phyloP scores from a whole-genome alignment of 2,329 filamentous ascomycete species.

The Rasamsonia emersonii region DNA sequence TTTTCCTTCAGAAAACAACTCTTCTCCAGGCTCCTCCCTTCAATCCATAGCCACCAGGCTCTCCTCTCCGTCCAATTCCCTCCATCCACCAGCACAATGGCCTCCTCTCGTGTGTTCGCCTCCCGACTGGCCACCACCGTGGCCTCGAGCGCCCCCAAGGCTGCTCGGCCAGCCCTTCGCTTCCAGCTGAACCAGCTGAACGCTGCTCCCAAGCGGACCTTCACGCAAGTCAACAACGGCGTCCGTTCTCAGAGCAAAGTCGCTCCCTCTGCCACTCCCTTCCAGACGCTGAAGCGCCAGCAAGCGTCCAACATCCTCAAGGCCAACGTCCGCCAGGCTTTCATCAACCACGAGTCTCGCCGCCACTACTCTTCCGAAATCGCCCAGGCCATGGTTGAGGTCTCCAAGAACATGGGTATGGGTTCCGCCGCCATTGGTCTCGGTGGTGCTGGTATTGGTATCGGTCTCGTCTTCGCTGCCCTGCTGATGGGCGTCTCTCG shows the following conservation, averaged over 20 bases:
- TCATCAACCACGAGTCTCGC: constrained; percentile 50
- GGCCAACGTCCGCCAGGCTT: constrained; percentile 56
- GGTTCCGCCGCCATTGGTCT: constrained; percentile 85
- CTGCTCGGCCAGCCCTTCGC: constrained; percentile 66
- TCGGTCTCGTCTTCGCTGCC: constrained; percentile 86
- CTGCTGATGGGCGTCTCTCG: constrained; percentile 83
- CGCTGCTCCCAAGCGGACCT: constrained; percentile 64
- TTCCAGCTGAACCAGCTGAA: constrained; percentile 52
- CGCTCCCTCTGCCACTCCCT: constrained; percentile 38
- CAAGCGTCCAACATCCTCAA: constrained; percentile 59
- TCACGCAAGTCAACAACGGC: constrained; percentile 48
- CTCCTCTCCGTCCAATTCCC: constrained; percentile 32
- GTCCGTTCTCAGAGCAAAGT: constrained; percentile 29
- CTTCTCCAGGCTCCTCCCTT: no score
- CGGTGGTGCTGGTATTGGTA: constrained; percentile 88
- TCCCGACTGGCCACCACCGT: constrained; percentile 65
- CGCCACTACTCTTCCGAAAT: constrained; percentile 83
- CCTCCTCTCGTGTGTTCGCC: constrained; percentile 67
- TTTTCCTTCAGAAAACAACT: no score
- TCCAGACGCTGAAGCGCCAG: constrained; percentile 70
- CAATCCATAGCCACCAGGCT: no score
- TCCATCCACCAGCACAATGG: constrained; percentile 62
- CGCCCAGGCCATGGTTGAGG: constrained; percentile 75
- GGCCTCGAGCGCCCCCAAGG: constrained; percentile 65
- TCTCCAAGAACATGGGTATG: constrained; percentile 87